Conservation (phyloP, 192 early-diverging fungal genomes). For the Haplosporangium gracile region DNA sequence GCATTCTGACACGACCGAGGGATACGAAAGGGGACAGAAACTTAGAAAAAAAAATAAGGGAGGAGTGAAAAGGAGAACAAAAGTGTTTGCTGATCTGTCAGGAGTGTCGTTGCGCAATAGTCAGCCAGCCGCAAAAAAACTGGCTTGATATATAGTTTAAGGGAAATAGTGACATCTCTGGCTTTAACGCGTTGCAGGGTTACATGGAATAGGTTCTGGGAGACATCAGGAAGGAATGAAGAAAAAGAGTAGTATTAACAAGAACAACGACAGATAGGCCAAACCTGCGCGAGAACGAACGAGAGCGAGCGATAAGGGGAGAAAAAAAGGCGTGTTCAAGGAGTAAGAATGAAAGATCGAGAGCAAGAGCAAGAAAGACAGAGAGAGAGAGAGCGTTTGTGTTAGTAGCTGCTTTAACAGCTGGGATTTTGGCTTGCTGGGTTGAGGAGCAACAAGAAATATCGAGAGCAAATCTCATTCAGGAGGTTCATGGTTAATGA, state of each 20-base stretch:
- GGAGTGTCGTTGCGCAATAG: slow-evolving; percentile 2
- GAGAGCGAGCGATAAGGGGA: neutral
- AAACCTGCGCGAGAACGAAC: neutral
- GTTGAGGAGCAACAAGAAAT: neutral
- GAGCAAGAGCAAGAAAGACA: neutral
- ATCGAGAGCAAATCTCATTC: neutral
- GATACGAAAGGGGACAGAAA: neutral
- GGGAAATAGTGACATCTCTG: neutral
- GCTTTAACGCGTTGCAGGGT: neutral
- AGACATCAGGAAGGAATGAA: neutral
- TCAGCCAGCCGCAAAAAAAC: neutral
- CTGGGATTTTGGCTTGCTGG: neutral
- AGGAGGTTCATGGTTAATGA: slow-evolving; percentile 2
- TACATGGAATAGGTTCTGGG: neutral
- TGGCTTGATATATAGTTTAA: neutral
- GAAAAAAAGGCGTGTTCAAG: neutral
- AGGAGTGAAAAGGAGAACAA: neutral
- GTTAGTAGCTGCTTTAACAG: neutral
- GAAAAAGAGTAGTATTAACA: too few species aligned
- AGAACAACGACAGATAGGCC: neutral
- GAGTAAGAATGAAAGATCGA: neutral
- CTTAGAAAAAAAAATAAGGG: neutral
- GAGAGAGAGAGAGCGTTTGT: neutral
- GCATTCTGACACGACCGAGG: neutral
- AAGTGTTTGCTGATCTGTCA: slow-evolving; percentile 8